phyloP scores from a whole-genome alignment of 106 monocot species.

The Dioscorea zingiberensis region DNA sequence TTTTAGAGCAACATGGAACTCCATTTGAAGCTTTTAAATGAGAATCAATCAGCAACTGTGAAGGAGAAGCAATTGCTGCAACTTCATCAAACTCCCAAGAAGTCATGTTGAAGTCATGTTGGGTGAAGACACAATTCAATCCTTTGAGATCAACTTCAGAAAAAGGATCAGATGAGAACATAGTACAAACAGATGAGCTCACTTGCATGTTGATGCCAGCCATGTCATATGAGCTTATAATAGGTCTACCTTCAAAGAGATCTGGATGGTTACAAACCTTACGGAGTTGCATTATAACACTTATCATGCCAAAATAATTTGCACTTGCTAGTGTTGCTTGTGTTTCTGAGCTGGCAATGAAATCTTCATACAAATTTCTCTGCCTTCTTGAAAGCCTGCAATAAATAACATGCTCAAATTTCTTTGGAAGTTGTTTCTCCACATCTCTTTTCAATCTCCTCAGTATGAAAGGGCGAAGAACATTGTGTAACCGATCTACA shows the following conservation, averaged over 20 bases:
- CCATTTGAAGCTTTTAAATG: conserved; percentile 6
- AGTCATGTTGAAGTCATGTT: conserved; percentile 62
- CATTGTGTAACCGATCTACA: conserved; percentile 94
- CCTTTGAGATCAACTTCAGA: conserved; percentile 59
- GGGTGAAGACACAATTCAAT: conserved; percentile 73
- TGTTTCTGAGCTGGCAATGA: conserved; percentile 95
- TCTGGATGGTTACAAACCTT: conserved; percentile 99
- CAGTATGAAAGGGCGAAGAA: conserved; percentile 96
- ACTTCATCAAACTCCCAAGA: conserved; percentile 90
- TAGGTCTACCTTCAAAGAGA: conserved; percentile 98
- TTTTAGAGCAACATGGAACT: conserved; percentile 5
- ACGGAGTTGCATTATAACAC: conserved; percentile 99
- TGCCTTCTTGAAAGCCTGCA: conserved; percentile 90
- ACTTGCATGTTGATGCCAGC: conserved; percentile 73
- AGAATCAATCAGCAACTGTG: conserved; percentile 5
- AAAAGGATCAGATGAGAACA: conserved; percentile 55
- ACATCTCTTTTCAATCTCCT: conserved; percentile 93
- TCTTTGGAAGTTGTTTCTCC: conserved; percentile 93
- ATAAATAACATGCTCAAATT: conserved; percentile 88
- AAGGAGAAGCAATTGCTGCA: conserved; percentile 21
- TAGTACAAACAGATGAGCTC: conserved; percentile 57
- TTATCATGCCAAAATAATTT: conserved; percentile 98
- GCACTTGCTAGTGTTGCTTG: conserved; percentile 89
- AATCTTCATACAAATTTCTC: conserved; percentile 97
- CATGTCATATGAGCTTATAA: conserved; percentile 96